These are phyloP conservation scores for Aspergillus tanneri DNA, from an alignment of 2,329 filamentous ascomycete species.

Conservation along the genomic window DNA sequence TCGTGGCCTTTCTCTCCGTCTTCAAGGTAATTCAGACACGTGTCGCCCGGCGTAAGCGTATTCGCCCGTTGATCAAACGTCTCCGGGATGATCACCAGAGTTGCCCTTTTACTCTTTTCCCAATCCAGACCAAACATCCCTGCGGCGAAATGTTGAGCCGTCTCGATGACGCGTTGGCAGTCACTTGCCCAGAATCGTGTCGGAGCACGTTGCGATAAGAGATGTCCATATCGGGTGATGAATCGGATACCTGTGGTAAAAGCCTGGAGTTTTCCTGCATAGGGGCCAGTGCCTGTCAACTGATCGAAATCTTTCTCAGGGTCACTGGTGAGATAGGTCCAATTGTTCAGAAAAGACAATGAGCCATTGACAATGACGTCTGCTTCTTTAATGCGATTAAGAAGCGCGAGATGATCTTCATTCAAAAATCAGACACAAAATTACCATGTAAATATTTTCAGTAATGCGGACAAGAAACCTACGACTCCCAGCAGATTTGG, in stretches of 20 bases:
- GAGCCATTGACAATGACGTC: constrained; percentile 48
- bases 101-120: constrained; percentile 35
- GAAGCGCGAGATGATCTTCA: constrained; percentile 49
- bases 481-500: constrained; percentile 50
- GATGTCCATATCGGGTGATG: constrained; percentile 53
- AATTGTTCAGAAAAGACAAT: constrained; percentile 55
- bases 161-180: constrained; percentile 55
- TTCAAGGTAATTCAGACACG: constrained; percentile 40
- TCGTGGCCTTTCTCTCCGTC: constrained; percentile 48
- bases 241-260: constrained; percentile 57
- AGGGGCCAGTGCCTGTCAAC: constrained; percentile 56
- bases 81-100: constrained; percentile 56
- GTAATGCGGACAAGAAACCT: constrained; percentile 29
- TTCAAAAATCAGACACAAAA: background rate
- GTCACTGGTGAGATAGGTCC: constrained; percentile 54
- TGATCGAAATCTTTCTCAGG: constrained; percentile 52
- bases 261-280: constrained; percentile 55
- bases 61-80: constrained; percentile 50
- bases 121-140: constrained; percentile 57
- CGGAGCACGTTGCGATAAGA: constrained; percentile 39
- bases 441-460: background rate
- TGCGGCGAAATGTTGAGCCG: constrained; percentile 54
- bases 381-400: constrained; percentile 47
- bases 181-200: constrained; percentile 56
- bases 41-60: constrained; percentile 57